Base-by-base conservation (phyloP, 257 asterid genomes). In the Primulina eburnea region DNA sequence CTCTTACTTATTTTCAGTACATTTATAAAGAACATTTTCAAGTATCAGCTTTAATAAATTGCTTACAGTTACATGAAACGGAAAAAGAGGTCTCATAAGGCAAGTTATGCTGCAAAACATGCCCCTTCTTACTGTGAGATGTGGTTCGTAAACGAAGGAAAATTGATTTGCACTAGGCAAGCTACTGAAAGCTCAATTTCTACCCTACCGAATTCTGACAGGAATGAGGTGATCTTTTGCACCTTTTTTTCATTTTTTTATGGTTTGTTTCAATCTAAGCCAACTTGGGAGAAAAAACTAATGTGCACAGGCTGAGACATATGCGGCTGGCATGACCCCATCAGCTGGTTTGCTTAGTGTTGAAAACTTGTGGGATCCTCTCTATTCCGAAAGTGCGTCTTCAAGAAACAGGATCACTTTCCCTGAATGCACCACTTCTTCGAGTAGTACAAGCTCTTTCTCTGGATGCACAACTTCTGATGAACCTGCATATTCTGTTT, bases 41-140 rank as follows among this genome's bases (percentile, higher is more conserved):
- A 50, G 26, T 10, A 24, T 76, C 73, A 50, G 70, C 20, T 72
- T 71, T 68, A 72, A 70, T 64, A 16, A 28, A 37, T 79, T 70
- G 57, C 70, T 63, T 61, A 40, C 83, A 91, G 97, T 79, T 87
- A 82, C 73, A 70, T 72, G 75, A 87, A 84, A 81, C 85, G 84
- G 77, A 86, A 82, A 77, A 87, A 64, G 73, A 82, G 82, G 75
- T 92, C 96, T 30, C 66, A 76, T 71, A 85, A 92, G 79, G 90
- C 89, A 77, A 83, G 90, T 65, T 84, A 60, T 75, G 82, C 84
- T 62, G 92, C 90, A 64, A 80, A 80, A 72, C 43, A 80, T 24
- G 90, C 84, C 64, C 96, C 96, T 65, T 70, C 86, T 8, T 89
- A 75, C 71, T 92, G 97, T 80, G 89, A 88, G 80, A 84, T 89